Evolutionary conservation across 2,329 filamentous ascomycete species (phyloP), one percentile per base, ranked within the genome.

Genomic region (Ophiocordyceps camponoti-saundersi): DNA sequence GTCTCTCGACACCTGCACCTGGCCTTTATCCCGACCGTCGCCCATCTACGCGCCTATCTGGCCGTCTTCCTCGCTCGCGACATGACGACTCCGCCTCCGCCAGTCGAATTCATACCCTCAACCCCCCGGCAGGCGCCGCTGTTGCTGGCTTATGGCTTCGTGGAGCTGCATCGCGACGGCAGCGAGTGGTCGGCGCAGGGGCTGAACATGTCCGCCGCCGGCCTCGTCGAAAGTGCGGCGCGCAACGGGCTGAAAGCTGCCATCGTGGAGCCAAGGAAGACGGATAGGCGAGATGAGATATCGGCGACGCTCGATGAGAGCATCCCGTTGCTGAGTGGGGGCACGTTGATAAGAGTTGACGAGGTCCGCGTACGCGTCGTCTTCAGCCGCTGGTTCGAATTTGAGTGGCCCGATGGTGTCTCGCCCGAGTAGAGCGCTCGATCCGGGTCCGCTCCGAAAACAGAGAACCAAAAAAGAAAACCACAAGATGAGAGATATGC

Each of bases 151-250:
- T 82, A 85, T 53, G 79, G 81, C 45, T 69, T 83, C 41, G 56
- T 88, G 16, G 65, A 71, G 20, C 60, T 84, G 41, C 85, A 89
- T 58, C 71, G 75, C 22, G 70, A 75, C 47, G 83, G 80, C 0
- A 78, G 78, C 51, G 80, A 85, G 49, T 88, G 82, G 75, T 87
- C 81, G 45, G 82, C 79, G 0, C 84, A 88, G 61, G 85, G 83
- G 0, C 59, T 89, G 13, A 71, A 75, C 20, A 70, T 71, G 48
- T 80, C 79, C 1, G 68, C 78, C n/a, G 71, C 82, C 2, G 63
- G 68, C 0, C 61, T 84, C 2, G 71, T 85, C 10, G 82, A 86
- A 48, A 70, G 74, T 2, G 79, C 79, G 0, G 55, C 56, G 34
- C 65, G 69, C 18, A 59, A 62, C 7, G 60, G 57, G 1, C 68